Evolutionary conservation across 768 basidiomycete species (phyloP).

Genomic region (Collybiopsis luxurians): DNA sequence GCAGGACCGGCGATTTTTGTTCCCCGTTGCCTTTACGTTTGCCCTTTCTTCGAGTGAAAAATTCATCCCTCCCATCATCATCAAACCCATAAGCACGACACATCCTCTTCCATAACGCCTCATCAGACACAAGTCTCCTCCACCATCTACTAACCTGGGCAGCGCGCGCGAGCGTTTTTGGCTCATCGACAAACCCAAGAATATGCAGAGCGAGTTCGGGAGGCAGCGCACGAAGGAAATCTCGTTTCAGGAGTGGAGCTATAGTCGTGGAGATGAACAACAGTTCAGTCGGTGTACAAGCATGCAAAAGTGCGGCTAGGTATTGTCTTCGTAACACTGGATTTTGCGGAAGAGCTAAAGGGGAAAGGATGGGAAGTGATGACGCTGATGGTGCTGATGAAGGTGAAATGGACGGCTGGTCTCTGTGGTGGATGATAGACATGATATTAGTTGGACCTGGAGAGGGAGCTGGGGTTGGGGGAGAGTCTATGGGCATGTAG

Average conservation of each 20-base stretch:
- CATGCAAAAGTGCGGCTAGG: constrained; percentile 46
- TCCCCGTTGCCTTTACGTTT: no score
- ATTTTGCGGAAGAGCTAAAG: constrained; percentile 25
- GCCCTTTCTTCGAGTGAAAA: constrained; percentile 20
- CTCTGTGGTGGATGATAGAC: background rate
- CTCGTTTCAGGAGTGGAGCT: constrained; percentile 60
- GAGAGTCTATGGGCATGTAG: constrained; percentile 53
- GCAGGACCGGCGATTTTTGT: no score
- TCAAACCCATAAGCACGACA: constrained; percentile 56
- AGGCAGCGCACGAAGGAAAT: constrained; percentile 49
- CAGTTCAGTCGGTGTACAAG: constrained; percentile 61
- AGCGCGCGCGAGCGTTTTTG: constrained; percentile 65
- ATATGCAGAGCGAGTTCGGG: constrained; percentile 75
- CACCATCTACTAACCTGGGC: constrained; percentile 71
- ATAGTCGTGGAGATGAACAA: constrained; percentile 64
- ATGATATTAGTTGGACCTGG: constrained; percentile 33
- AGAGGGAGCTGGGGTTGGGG: constrained; percentile 63
- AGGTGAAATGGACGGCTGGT: constrained; percentile 19
- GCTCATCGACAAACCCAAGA: constrained; percentile 74
- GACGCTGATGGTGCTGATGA: constrained; percentile 9
- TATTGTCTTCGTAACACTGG: constrained; percentile 47
- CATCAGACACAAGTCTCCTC: constrained; percentile 68
- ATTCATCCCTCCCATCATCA: constrained; percentile 19
- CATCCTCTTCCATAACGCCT: constrained; percentile 79
- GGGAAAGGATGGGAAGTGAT: constrained; percentile 7